Evolutionary conservation across 148 eudicot genomes (phyloP).

Genomic region (Arctostaphylos glauca): DNA sequence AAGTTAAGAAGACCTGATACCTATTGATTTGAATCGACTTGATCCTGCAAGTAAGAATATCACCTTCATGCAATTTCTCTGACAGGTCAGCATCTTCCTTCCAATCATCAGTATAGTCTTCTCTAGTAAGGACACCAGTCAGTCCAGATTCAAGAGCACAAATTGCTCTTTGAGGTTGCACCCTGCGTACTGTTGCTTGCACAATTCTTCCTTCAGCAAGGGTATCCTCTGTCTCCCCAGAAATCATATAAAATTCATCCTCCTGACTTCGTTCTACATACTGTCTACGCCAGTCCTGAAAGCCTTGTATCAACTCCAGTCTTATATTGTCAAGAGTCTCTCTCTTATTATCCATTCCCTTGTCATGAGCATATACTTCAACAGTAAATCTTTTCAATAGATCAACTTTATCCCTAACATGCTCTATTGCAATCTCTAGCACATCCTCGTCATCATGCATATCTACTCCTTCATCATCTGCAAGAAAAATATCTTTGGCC

Average conservation of each 20-base stretch:
- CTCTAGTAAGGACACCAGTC: constrained; percentile 70
- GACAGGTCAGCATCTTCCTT: constrained; percentile 71
- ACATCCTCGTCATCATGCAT: constrained; percentile 77
- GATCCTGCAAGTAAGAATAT: constrained; percentile 79
- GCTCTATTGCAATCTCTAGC: constrained; percentile 84
- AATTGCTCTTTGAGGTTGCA: constrained; percentile 68
- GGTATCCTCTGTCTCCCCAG: constrained; percentile 87
- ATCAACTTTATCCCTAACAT: constrained; percentile 80
- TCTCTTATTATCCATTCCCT: constrained; percentile 47
- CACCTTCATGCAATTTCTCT: constrained; percentile 86
- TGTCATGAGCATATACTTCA: constrained; percentile 60
- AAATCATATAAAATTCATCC: constrained; percentile 80
- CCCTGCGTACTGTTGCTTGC: constrained; percentile 90
- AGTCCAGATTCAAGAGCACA: constrained; percentile 87
- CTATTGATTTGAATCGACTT: constrained; percentile 60
- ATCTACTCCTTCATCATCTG: constrained; percentile 56
- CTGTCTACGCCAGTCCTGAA: constrained; percentile 81
- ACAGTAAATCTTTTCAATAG: constrained; percentile 58
- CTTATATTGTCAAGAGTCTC: constrained; percentile 72
- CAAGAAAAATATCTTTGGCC: constrained; percentile 79
- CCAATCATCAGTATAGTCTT: constrained; percentile 86
- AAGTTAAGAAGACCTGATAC: constrained; percentile 75
- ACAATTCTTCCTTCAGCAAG: constrained; percentile 85
- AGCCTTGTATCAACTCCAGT: constrained; percentile 87
- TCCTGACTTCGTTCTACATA: constrained; percentile 71